phyloP scores from a whole-genome alignment of 2,329 filamentous ascomycete species.

The Pyricularia grisea region DNA sequence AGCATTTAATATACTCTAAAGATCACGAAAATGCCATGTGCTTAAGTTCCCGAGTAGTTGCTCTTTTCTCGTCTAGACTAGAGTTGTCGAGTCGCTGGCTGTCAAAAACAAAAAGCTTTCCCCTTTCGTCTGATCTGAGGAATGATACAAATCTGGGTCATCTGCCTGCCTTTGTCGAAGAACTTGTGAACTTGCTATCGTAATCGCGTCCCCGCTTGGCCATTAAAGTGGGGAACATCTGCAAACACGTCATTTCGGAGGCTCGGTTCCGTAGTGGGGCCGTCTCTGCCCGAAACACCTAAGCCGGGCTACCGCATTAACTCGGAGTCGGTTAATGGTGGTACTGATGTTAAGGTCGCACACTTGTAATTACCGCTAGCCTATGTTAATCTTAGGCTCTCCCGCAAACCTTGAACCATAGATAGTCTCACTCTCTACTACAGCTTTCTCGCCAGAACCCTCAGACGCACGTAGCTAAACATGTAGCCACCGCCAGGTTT shows the following conservation, averaged over 20 bases:
- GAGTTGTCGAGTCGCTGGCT: neutral
- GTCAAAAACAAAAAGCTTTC: neutral
- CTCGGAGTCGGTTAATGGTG: neutral
- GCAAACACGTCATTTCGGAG: neutral
- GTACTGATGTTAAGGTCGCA: neutral
- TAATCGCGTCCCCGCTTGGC: neutral
- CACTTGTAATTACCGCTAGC: neutral
- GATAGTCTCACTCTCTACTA: constrained; percentile 4
- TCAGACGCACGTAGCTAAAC: constrained; percentile 40
- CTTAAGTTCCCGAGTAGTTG: neutral
- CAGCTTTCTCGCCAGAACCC: constrained; percentile 12
- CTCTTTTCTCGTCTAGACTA: neutral
- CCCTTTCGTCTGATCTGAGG: neutral
- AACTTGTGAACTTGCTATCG: neutral
- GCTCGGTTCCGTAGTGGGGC: neutral
- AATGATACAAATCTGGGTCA: neutral
- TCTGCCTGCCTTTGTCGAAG: neutral
- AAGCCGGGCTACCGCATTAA: neutral
- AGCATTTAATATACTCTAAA: neutral
- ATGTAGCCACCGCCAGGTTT: constrained; percentile 47
- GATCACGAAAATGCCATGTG: neutral
- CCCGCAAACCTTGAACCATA: neutral
- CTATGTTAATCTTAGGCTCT: neutral
- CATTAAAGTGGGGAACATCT: neutral
- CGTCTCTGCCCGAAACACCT: neutral